Conservation (phyloP, 1,284 basidiomycete species). For the Sanghuangporus baumii region DNA sequence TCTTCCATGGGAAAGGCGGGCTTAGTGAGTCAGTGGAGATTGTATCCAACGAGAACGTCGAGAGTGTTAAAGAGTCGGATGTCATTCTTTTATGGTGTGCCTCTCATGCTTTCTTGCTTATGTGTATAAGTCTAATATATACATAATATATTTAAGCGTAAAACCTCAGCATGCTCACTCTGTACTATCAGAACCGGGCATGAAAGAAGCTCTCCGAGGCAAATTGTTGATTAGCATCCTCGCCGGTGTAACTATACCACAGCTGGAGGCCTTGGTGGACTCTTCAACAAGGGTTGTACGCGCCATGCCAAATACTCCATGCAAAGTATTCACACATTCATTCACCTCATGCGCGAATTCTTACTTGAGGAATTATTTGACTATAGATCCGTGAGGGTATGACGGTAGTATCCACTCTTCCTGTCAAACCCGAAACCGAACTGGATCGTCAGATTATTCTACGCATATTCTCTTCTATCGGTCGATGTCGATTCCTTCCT, state of each 20-base stretch:
- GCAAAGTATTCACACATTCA: constrained; percentile 57
- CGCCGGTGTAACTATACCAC: constrained; percentile 87
- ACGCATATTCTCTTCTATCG: constrained; percentile 93
- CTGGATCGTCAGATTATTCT: constrained; percentile 74
- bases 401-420: constrained; percentile 82
- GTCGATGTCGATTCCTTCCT: constrained; percentile 88
- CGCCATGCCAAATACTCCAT: constrained; percentile 99
- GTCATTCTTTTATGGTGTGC: constrained; percentile 85
- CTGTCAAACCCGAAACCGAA: constrained; percentile 44
- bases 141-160: constrained; percentile 49
- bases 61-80: constrained; percentile 70
- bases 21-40: constrained; percentile 67
- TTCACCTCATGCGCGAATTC: not conserved
- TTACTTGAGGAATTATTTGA: not conserved
- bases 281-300: constrained; percentile 82
- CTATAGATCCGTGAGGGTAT: constrained; percentile 92
- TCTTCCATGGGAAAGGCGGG: constrained; percentile 55
- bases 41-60: constrained; percentile 63
- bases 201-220: constrained; percentile 79
- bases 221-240: constrained; percentile 97
- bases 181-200: constrained; percentile 77
- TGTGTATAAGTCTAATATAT: constrained; percentile 4
- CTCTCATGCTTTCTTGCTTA: not conserved
- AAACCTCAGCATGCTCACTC: constrained; percentile 87
- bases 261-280: constrained; percentile 73